phyloP scores from a whole-genome alignment of 192 early-diverging fungal species.

The Coemansia sp. region DNA sequence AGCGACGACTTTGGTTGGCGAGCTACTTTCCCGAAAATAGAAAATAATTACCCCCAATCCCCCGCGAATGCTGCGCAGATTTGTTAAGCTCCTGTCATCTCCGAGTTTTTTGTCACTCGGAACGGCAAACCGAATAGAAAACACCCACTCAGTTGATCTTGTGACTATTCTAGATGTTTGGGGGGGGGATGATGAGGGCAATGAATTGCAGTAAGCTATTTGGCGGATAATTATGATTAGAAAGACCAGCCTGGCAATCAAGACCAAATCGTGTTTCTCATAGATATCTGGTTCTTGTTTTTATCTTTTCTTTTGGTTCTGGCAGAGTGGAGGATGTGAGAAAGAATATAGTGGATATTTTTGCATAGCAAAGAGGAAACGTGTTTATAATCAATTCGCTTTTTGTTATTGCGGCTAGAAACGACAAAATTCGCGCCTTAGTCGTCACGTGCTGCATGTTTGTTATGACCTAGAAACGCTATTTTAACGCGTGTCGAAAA shows the following conservation, averaged over 20 bases:
- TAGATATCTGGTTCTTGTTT: neutral
- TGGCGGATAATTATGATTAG: neutral
- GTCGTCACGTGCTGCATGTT: neutral
- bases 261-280: neutral
- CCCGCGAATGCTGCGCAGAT: neutral
- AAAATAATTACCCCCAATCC: neutral
- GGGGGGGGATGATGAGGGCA: neutral
- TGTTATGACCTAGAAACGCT: neutral
- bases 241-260: neutral
- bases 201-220: neutral
- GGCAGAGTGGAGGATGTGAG: slow-evolving; percentile 1
- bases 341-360: neutral
- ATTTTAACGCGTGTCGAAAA: neutral
- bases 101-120: neutral
- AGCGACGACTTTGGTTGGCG: neutral
- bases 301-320: neutral
- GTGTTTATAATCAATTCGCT: neutral
- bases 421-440: neutral
- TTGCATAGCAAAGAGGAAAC: neutral
- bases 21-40: neutral
- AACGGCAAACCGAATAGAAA: neutral
- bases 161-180: neutral
- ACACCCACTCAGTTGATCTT: neutral
- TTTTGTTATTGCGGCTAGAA: neutral
- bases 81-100: neutral